These are phyloP conservation scores for Trichoderma sp. DNA, from an alignment of 2,329 filamentous ascomycete species.

Conservation along the genomic window DNA sequence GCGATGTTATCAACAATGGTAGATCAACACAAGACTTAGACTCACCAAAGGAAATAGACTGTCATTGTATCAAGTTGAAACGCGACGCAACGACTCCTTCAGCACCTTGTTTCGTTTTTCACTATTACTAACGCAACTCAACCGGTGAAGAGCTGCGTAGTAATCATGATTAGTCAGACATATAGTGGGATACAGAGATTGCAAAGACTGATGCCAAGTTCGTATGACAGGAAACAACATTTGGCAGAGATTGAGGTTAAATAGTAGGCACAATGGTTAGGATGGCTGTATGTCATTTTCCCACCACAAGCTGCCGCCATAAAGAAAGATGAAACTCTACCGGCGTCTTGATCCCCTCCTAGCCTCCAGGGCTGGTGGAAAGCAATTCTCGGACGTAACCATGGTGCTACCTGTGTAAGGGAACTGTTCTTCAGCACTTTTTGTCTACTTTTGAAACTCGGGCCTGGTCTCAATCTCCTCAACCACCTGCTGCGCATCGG, in stretches of 20 bases:
- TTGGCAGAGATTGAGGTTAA: not conserved
- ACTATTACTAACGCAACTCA: not conserved
- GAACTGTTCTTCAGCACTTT: no score
- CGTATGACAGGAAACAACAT: not conserved
- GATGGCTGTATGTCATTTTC: not conserved
- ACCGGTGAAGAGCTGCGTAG: not conserved
- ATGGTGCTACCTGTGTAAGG: no score
- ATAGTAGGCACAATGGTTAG: not conserved
- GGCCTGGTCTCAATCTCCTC: constrained; percentile 24
- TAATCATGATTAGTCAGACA: not conserved
- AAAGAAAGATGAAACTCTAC: not conserved
- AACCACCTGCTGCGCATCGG: constrained; percentile 21
- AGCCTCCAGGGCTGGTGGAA: not conserved
- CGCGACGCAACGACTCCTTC: no score
- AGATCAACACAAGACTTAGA: no score
- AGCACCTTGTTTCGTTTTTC: not conserved
- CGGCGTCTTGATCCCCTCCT: not conserved
- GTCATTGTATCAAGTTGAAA: no score
- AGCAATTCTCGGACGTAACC: not conserved
- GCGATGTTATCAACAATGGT: no score
- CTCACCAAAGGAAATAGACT: no score
- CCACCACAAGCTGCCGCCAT: not conserved
- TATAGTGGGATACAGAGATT: not conserved
- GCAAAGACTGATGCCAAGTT: not conserved
- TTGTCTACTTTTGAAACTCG: constrained; percentile 22